Evolutionary conservation across 2,329 filamentous ascomycete genomes (phyloP), one percentile per base, ranked within the genome.

Genomic region (Talaromyces sp.): DNA sequence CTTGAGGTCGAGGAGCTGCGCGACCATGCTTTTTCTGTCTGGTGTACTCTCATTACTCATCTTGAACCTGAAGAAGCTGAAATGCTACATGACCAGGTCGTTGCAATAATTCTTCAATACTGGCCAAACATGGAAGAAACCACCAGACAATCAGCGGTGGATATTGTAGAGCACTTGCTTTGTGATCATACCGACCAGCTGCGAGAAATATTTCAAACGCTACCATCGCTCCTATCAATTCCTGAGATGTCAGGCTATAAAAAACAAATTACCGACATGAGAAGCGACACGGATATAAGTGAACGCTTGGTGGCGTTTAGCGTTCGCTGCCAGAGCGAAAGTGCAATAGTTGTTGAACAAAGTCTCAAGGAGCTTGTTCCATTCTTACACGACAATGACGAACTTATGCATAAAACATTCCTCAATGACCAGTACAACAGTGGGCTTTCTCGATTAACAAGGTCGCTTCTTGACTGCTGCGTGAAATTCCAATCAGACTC

Each of bases 391-490:
- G 75, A 79, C 3, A 85, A 96, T 65, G 92, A 96, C 71, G 85
- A 84, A 28, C 89, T 91, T 63, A 79, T 99, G 23, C 92, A 96
- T 70, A 85, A 89, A 14, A 89, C 89, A 14, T 87, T 90, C 33
- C 82, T 92, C 57, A 91, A 90, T 67, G 92, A 97, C 73, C 91
- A 96, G 67, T 91, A 93, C 2, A 88, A 94, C 67, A 82, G 85
- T 18, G 85, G 92, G 18, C 83, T 97, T 31, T 81, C 88, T 7
- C 82, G 84, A 10, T 79, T 98, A 54, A 84, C 89, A 57, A 86
- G 94, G 57, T 87, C 90, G 12, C 81, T 99, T 10, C 83, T 99
- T 9, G 93, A 98, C 76, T 93, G 91, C 57, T 89, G 89, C 56
- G 86, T 92, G 60, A 92, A 89, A 65, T 95, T 95, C 75, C 90